Evolutionary conservation across 169 alveolate species (phyloP).

Genomic region (Besnoitia besnoiti): DNA sequence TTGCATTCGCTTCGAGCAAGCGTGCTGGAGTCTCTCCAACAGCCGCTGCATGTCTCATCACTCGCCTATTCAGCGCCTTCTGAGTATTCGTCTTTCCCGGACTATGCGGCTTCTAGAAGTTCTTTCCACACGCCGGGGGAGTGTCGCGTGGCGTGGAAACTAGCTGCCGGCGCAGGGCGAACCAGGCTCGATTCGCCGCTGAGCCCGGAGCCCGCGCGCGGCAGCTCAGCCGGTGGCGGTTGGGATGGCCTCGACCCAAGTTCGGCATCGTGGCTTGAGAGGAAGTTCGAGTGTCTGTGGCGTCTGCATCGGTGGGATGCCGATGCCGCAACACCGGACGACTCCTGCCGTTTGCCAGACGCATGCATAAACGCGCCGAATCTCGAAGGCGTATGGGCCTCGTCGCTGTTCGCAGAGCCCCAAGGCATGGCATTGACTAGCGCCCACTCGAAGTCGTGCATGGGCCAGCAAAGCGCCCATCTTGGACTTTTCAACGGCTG

Average conservation of each 20-base stretch:
- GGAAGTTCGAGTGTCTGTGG: slow-evolving; percentile 47
- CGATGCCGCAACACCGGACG: not conserved
- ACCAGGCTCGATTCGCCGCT: too few species aligned
- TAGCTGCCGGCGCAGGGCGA: not conserved
- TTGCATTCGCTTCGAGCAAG: not conserved
- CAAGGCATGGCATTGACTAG: too few species aligned
- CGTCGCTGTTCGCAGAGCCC: not conserved
- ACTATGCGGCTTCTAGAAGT: not conserved
- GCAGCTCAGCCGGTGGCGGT: too few species aligned
- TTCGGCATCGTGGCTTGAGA: slow-evolving; percentile 27
- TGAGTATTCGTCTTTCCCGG: not conserved
- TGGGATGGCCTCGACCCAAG: not conserved
- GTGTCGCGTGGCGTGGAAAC: not conserved
- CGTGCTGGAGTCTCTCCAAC: not conserved
- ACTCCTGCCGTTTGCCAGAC: not conserved
- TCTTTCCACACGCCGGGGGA: not conserved
- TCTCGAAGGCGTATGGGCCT: not conserved
- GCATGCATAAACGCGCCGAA: not conserved
- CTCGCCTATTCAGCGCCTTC: not conserved
- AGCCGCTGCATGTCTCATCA: not conserved
- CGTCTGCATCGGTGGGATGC: slow-evolving; percentile 47
- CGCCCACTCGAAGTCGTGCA: too few species aligned
- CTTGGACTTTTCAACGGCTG: slow-evolving; percentile 2
- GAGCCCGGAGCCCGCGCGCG: too few species aligned
- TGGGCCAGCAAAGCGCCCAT: too few species aligned